Evolutionary conservation across 2,329 filamentous ascomycete species (phyloP).

Genomic region (Phaeophleospora eucalypticola): DNA sequence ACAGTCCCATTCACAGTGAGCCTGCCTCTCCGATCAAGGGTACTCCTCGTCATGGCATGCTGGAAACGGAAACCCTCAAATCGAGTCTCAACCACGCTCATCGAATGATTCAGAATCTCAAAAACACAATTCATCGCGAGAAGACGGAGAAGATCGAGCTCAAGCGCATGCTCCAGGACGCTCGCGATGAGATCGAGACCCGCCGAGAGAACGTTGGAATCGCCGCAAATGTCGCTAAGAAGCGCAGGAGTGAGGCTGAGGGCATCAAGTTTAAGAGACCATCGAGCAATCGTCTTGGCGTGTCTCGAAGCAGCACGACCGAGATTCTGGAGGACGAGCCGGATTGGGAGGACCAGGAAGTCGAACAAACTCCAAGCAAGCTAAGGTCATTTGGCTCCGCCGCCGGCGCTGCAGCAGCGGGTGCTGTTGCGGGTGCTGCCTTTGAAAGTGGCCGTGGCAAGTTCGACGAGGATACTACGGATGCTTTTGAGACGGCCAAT

Average conservation of each 20-base stretch:
- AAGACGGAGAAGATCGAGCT: conserved; percentile 98
- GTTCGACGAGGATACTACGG: conserved; percentile 52
- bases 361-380: conserved; percentile 55
- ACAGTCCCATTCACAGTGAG: conserved; percentile 84
- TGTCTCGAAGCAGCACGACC: conserved; percentile 66
- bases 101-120: conserved; percentile 91
- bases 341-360: conserved; percentile 83
- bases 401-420: conserved; percentile 30
- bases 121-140: conserved; percentile 91
- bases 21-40: conserved; percentile 86
- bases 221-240: conserved; percentile 49
- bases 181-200: conserved; percentile 81
- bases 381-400: conserved; percentile 26
- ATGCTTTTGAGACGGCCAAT: conserved; percentile 69
- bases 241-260: conserved; percentile 55
- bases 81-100: conserved; percentile 92
- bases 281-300: conserved; percentile 67
- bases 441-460: conserved; percentile 56
- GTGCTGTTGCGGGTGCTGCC: conserved; percentile 57
- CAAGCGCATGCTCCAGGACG: conserved; percentile 90
- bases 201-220: conserved; percentile 41
- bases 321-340: conserved; percentile 77
- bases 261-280: conserved; percentile 72
- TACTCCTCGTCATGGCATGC: conserved; percentile 77
- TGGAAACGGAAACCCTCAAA: conserved; percentile 95